A percentile compares a stretch with the other conserved stretches of the same genome.
Conservation (phyloP, 306 rosid genomes). For the Corylus avellana region DNA sequence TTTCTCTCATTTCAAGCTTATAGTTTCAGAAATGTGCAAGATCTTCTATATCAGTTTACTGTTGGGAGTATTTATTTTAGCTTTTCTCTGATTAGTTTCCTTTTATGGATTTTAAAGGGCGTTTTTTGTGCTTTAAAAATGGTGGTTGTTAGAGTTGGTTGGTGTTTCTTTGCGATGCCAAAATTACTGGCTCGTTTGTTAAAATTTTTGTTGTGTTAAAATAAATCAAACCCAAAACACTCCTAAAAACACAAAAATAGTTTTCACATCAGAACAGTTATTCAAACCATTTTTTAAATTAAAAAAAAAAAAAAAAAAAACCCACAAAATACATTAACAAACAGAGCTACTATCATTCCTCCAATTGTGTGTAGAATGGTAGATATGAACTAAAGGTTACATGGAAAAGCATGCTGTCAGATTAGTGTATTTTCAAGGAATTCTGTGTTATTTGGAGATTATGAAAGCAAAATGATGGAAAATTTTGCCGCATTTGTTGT, state of each 20-base stretch:
- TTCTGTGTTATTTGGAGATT: not conserved
- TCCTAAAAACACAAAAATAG: too few relatives aligned
- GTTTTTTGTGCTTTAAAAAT: not conserved
- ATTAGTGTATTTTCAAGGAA: not conserved
- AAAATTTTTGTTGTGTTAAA: too few relatives aligned
- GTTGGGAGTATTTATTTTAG: conserved; percentile 1
- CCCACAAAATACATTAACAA: too few relatives aligned
- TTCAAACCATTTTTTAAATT: too few relatives aligned
- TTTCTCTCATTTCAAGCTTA: not conserved
- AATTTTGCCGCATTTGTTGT: not conserved
- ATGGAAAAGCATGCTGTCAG: not conserved
- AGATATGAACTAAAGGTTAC: not conserved
- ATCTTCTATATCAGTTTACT: conserved; percentile 28
- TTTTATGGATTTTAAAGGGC: not conserved
- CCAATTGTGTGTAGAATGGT: not conserved
- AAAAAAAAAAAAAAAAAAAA: too few relatives aligned
- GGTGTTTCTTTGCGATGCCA: not conserved
- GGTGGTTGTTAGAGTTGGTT: not conserved
- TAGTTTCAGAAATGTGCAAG: conserved; percentile 23
- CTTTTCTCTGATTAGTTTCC: not conserved
- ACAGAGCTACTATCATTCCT: not conserved
- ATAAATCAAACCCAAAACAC: too few relatives aligned
- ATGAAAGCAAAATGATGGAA: not conserved
- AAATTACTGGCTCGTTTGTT: too few relatives aligned
- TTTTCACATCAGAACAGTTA: too few relatives aligned